Conservation (phyloP, 2,329 filamentous ascomycete genomes). For the Scortechinia acanthostroma region DNA sequence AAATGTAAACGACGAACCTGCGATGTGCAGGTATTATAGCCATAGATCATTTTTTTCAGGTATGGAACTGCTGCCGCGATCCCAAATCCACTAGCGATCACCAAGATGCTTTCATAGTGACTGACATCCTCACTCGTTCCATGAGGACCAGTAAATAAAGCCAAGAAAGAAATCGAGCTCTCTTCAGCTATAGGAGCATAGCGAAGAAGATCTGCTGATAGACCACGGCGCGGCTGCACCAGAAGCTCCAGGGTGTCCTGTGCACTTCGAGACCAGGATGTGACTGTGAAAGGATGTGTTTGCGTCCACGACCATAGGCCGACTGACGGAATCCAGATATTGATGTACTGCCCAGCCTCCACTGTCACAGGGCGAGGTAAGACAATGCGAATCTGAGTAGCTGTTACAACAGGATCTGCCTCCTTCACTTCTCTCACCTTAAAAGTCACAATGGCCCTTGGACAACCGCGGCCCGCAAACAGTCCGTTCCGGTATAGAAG, state of each 20-base stretch:
- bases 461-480: background rate
- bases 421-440: background rate
- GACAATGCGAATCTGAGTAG: background rate
- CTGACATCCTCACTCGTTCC: constrained; percentile 13
- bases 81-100: constrained; percentile 21
- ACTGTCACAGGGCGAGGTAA: background rate
- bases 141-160: constrained; percentile 20
- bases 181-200: background rate
- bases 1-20: constrained; percentile 18
- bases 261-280: constrained; percentile 2
- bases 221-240: background rate
- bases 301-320: constrained; percentile 4
- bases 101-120: constrained; percentile 18
- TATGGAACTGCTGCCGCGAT: constrained; percentile 21
- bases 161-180: constrained; percentile 6
- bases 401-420: background rate
- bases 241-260: background rate
- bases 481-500: background rate
- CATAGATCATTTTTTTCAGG: constrained; percentile 22
- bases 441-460: background rate
- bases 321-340: constrained; percentile 4
- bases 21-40: constrained; percentile 17
- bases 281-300: constrained; percentile 4
- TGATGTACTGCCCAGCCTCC: constrained; percentile 3
- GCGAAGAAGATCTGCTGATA: background rate